phyloP scores from a whole-genome alignment of 768 basidiomycete genomes.

The Rubroboletus satanas region DNA sequence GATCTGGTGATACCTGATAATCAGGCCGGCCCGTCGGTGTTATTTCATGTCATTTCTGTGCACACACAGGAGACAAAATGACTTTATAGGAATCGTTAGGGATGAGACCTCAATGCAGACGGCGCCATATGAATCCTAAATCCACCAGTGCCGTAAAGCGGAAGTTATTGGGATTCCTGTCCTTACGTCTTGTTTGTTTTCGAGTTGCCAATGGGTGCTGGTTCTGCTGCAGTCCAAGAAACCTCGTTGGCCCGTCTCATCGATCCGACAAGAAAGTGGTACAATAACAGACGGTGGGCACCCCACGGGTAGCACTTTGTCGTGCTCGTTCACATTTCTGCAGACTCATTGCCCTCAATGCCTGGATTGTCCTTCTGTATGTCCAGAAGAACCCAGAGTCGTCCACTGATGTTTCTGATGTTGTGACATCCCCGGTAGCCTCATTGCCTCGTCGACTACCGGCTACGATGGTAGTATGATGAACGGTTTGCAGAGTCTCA shows the following conservation, averaged over 20 bases:
- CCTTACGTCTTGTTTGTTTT: slow-evolving; percentile 11
- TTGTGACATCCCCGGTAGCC: slow-evolving; percentile 32
- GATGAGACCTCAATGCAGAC: too few relatives aligned
- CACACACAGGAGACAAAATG: background rate
- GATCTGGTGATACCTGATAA: background rate
- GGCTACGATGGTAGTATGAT: slow-evolving; percentile 78
- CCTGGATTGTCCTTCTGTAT: slow-evolving; percentile 66
- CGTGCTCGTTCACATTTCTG: background rate
- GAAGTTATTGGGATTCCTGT: slow-evolving; percentile 19
- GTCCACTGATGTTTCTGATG: background rate
- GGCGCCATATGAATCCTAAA: too few relatives aligned
- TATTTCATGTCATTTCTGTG: background rate
- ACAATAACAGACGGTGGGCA: slow-evolving; percentile 64
- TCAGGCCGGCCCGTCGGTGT: background rate
- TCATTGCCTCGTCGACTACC: slow-evolving; percentile 72
- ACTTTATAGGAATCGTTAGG: background rate
- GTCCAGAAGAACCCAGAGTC: slow-evolving; percentile 15
- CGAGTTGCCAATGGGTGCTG: slow-evolving; percentile 46
- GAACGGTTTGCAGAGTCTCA: slow-evolving; percentile 71
- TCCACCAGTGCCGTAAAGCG: background rate
- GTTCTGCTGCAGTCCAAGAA: slow-evolving; percentile 26
- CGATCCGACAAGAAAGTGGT: slow-evolving; percentile 68
- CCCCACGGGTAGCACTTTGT: background rate
- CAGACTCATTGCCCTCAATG: slow-evolving; percentile 61
- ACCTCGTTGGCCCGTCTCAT: slow-evolving; percentile 51